phyloP scores from a whole-genome alignment of 805 yeast genomes.

The Brettanomyces anomalus region DNA sequence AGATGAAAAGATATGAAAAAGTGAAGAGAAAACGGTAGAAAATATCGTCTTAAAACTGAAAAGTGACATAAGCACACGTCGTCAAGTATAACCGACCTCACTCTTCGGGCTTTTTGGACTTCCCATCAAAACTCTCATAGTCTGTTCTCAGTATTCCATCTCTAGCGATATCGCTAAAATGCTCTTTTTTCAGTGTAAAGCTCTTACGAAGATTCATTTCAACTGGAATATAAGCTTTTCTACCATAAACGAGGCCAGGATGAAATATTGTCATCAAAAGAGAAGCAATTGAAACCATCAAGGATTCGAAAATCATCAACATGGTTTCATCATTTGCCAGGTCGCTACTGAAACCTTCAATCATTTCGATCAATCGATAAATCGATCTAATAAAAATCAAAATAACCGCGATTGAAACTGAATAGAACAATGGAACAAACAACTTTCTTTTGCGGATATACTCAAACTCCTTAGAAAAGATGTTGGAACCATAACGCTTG shows the following conservation, averaged over 20 bases:
- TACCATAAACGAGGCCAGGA: constrained; percentile 53
- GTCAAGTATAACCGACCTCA: too few species aligned
- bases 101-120: too few species aligned
- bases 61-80: too few species aligned
- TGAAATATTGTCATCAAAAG: constrained; percentile 43
- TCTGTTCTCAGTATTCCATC: too few species aligned
- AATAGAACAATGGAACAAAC: constrained; percentile 37
- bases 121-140: too few species aligned
- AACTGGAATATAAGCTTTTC: constrained; percentile 12
- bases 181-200: constrained; percentile 2
- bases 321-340: constrained; percentile 53
- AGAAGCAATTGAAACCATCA: constrained; percentile 48
- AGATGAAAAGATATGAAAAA: too few species aligned
- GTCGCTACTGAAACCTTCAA: constrained; percentile 64
- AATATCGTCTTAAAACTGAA: too few species aligned
- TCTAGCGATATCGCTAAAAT: background rate
- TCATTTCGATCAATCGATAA: constrained; percentile 64
- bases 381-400: constrained; percentile 59
- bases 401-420: constrained; percentile 37
- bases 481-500: constrained; percentile 19
- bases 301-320: constrained; percentile 51
- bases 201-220: constrained; percentile 8
- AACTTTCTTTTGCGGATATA: constrained; percentile 26
- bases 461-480: constrained; percentile 29
- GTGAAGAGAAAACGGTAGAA: too few species aligned